Percentiles rank a stretch among this genome's conserved stretches.
Conservation (phyloP, 1,139 yeast genomes). For the Suhomyces maxii region DNA sequence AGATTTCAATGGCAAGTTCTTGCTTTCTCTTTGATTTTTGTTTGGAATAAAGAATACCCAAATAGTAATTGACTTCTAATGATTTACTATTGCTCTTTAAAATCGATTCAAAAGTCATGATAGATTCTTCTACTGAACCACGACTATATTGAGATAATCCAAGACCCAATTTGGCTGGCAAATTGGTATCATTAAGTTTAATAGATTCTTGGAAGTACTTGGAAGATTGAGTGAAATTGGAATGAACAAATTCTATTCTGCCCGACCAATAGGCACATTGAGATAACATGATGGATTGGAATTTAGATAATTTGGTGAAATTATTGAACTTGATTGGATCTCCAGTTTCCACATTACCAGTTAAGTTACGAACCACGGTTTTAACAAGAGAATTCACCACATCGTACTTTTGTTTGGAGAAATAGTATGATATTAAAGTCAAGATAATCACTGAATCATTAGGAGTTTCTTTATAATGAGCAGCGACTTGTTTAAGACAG, state of each 20-base stretch:
- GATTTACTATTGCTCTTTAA: slow-evolving; percentile 67
- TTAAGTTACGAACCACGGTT: slow-evolving; percentile 43
- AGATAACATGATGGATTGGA: slow-evolving; percentile 50
- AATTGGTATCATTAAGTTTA: slow-evolving; percentile 58
- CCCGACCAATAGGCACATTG: slow-evolving; percentile 88
- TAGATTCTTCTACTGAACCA: slow-evolving; percentile 78
- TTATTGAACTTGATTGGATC: slow-evolving; percentile 19
- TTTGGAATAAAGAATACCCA: slow-evolving; percentile 72
- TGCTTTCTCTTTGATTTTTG: slow-evolving; percentile 34
- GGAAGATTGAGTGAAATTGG: slow-evolving; percentile 68
- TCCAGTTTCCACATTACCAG: slow-evolving; percentile 31
- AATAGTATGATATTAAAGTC: slow-evolving; percentile 54
- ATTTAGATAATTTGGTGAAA: slow-evolving; percentile 26
- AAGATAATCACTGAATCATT: slow-evolving; percentile 44
- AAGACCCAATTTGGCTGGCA: slow-evolving; percentile 75
- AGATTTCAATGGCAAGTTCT: slow-evolving; percentile 58
- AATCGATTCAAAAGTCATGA: slow-evolving; percentile 77
- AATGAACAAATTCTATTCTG: slow-evolving; percentile 62
- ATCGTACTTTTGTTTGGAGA: slow-evolving; percentile 58
- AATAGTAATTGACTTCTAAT: slow-evolving; percentile 71
- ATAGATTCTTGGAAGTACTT: slow-evolving; percentile 72
- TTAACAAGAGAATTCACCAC: slow-evolving; percentile 58
- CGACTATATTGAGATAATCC: slow-evolving; percentile 83
- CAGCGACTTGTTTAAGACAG: slow-evolving; percentile 40
- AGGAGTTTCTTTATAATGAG: slow-evolving; percentile 26